Evolutionary conservation across 371 early-diverging fungal species (phyloP), one percentile per base, ranked within the genome.

Genomic region (Mortierella sp.): DNA sequence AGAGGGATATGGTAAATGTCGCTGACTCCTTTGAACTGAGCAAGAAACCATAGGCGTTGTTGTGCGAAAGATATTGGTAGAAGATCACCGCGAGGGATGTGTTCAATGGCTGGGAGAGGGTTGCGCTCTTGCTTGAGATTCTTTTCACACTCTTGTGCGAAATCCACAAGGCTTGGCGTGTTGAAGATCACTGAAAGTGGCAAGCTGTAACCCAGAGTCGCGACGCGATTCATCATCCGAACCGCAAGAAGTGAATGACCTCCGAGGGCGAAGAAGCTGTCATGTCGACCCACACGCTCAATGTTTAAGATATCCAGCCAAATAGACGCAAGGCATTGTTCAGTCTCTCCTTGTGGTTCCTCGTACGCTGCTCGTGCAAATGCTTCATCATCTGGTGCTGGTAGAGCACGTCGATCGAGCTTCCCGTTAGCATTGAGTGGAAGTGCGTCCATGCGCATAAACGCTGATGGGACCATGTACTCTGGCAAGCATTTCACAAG

Each of bases 191-290:
- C 1, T 1, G 51, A 12, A 4, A 52, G 39, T 7, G 60, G n/a
- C 14, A 60, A 14, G 3, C n/a, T 10, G 13, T 10, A 43, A 5
- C 44, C 52, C 3, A 51, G 44, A 29, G 63, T 19, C 19, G 22
- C n/a, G 34, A 63, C 27, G 24, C 28, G 49, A 19, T 51, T 63
- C 45, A 63, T 50, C 57, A 63, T 28, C 9, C 57, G 56, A 2
- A 63, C 62, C 3, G 69, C 69, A 0, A 62, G 34, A n/a, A 68
- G 46, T 1, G 69, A 68, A 54, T 68, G 69, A 10, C 69, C 69
- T 3, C 69, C 69, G 24, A 68, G 62, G 10, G 51, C 49, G 17
- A 61, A 68, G 43, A 68, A 68, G 52, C 47, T 57, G 25, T 63
- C 63, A 31, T 63, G 39, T 5, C 63, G 55, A 28, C 63, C 24